phyloP scores from a whole-genome alignment of 176 grass and related monocot species.

The Dactylis glomerata region DNA sequence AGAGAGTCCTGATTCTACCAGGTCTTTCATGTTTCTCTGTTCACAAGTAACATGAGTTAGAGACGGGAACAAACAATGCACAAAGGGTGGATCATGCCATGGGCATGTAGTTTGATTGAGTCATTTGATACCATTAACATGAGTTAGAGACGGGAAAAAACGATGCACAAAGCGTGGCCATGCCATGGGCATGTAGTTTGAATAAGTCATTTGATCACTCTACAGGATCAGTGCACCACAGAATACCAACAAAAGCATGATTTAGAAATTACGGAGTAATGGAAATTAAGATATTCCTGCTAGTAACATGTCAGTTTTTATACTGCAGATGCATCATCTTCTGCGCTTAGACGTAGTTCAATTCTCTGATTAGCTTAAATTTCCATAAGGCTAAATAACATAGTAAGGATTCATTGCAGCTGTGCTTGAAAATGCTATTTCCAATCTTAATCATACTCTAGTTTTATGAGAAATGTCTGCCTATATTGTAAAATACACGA shows the following conservation, averaged over 20 bases:
- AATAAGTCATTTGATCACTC: not conserved
- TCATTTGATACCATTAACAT: not conserved
- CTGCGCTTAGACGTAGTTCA: not conserved
- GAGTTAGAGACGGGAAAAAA: constrained; percentile 1
- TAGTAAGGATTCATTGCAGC: not conserved
- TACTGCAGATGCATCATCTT: constrained; percentile 2
- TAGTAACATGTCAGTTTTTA: not conserved
- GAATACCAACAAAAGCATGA: constrained; percentile 21
- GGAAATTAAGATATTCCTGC: not conserved
- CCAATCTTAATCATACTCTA: not conserved
- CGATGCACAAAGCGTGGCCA: constrained; percentile 2
- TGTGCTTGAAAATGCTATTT: not conserved
- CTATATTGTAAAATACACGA: not conserved
- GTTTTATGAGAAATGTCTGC: constrained; percentile 4
- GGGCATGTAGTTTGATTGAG: constrained; percentile 16
- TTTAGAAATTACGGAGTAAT: constrained; percentile 26
- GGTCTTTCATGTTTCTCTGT: constrained; percentile 97
- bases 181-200: not conserved
- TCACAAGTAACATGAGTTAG: constrained; percentile 18
- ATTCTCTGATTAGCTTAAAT: not conserved
- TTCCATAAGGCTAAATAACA: not conserved
- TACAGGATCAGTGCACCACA: constrained; percentile 15
- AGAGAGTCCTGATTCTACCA: constrained; percentile 88
- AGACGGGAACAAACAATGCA: not conserved
- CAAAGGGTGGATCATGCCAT: constrained; percentile 4